Evolutionary conservation across 2,329 filamentous ascomycete genomes (phyloP).

Genomic region (Apiospora koreana): DNA sequence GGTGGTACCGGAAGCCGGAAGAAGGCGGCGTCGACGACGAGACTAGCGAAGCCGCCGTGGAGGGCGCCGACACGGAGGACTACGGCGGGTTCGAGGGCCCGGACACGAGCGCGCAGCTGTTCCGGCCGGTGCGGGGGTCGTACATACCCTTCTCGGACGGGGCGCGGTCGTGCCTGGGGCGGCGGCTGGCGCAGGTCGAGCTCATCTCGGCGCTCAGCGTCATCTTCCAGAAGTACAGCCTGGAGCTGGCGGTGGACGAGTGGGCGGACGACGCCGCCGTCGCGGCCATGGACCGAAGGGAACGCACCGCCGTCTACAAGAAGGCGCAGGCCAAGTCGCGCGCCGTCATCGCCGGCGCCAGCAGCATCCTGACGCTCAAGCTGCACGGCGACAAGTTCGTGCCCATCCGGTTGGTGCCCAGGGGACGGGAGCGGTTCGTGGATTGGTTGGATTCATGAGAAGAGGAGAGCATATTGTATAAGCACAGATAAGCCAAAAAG

Average conservation of each 20-base stretch:
- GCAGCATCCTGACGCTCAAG: constrained; percentile 71
- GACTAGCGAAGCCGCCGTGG: constrained; percentile 14
- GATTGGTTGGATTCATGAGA: constrained; percentile 22
- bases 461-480: not conserved
- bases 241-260: constrained; percentile 70
- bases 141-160: constrained; percentile 63
- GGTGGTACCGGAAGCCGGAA: constrained; percentile 60
- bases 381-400: constrained; percentile 61
- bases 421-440: constrained; percentile 70
- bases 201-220: constrained; percentile 56
- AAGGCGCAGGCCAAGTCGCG: constrained; percentile 59
- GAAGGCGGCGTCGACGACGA: constrained; percentile 12
- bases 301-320: constrained; percentile 57
- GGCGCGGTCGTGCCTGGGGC: constrained; percentile 57
- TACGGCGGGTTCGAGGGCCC: constrained; percentile 60
- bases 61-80: constrained; percentile 49
- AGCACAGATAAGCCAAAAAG: not conserved
- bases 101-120: constrained; percentile 64
- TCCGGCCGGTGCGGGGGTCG: constrained; percentile 56
- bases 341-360: constrained; percentile 54
- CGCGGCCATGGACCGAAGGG: constrained; percentile 45
- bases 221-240: constrained; percentile 59
- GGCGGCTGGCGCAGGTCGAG: constrained; percentile 61
- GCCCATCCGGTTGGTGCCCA: constrained; percentile 67
- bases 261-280: constrained; percentile 58